phyloP scores from a whole-genome alignment of 73 alveolate genomes.

The Tetrahymena malaccensis region DNA sequence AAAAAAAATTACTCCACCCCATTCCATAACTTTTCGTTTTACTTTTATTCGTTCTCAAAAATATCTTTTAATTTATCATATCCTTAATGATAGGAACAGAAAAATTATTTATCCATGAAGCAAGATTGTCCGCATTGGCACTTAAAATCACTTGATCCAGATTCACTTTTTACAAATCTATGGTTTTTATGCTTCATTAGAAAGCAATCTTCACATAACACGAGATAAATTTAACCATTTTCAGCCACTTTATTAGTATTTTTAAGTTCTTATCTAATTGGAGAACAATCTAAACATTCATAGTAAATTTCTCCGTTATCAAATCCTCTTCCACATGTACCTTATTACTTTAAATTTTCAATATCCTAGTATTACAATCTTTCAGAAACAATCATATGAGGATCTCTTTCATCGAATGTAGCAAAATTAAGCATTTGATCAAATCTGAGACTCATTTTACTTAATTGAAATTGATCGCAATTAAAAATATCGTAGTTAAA shows the following conservation, averaged over 20 bases:
- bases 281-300: neutral
- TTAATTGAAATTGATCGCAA: neutral
- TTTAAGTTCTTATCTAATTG: neutral
- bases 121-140: neutral
- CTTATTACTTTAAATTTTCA: neutral
- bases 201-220: neutral
- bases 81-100: neutral
- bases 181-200: neutral
- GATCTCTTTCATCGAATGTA: neutral
- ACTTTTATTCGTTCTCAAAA: neutral
- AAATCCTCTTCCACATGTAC: neutral
- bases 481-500: neutral
- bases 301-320: neutral
- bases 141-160: neutral
- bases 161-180: neutral
- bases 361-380: neutral
- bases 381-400: neutral
- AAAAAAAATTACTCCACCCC: neutral
- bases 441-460: neutral
- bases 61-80: neutral
- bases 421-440: neutral
- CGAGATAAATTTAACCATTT: neutral
- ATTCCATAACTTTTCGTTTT: neutral
- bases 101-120: neutral
- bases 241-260: neutral